A percentile compares a stretch with the other conserved stretches of the same genome.
Conservation (phyloP, 140 eudicot genomes). For the Senecio squalidus region DNA sequence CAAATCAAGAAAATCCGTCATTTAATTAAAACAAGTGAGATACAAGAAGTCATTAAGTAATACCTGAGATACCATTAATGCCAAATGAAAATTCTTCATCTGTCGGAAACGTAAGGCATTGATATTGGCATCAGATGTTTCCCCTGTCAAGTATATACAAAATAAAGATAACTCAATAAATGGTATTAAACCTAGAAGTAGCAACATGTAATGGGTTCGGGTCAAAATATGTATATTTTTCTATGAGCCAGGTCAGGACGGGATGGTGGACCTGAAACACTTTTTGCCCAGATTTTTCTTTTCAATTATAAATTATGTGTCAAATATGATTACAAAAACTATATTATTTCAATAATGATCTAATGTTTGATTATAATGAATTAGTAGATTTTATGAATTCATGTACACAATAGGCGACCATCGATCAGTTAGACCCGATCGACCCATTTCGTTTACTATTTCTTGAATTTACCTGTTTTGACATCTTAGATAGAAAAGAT, state of each 20-base stretch:
- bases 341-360: not conserved
- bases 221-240: not conserved
- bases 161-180: slow-evolving; percentile 12
- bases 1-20: too few species aligned
- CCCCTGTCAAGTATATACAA: slow-evolving; percentile 48
- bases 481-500: not conserved
- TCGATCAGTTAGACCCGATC: not conserved
- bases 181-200: slow-evolving; percentile 4
- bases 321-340: not conserved
- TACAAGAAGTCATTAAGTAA: not conserved
- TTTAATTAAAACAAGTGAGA: too few species aligned
- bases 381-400: not conserved
- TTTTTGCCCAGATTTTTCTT: not conserved
- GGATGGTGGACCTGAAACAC: not conserved
- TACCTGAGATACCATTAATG: slow-evolving; percentile 94
- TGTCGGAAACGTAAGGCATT: slow-evolving; percentile 74
- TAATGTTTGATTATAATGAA: not conserved
- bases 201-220: not conserved
- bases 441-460: not conserved
- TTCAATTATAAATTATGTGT: not conserved
- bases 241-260: not conserved
- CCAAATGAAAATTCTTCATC: slow-evolving; percentile 91
- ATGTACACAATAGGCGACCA: not conserved
- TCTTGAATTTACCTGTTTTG: not conserved
- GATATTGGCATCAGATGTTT: slow-evolving; percentile 59